Evolutionary conservation across 176 grass and related monocot genomes (phyloP).

Genomic region (Stipa capillata): DNA sequence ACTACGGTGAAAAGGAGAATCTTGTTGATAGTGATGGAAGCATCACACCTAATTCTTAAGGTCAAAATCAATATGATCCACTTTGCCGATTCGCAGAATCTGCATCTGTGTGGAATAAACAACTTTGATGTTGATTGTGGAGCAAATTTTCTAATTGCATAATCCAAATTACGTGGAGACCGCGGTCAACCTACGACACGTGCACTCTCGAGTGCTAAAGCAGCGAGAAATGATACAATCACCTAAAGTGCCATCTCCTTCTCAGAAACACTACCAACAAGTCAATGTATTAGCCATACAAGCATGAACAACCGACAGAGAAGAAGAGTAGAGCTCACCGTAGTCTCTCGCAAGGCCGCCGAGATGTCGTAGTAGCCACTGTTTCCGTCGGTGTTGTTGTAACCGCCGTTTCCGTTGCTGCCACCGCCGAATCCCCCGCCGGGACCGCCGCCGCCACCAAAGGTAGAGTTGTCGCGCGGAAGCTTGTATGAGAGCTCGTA

Average conservation of each 20-base stretch:
- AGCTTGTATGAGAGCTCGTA: conserved; percentile 48
- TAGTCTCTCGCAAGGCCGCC: neutral
- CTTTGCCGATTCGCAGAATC: neutral
- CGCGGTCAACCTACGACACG: conserved; percentile 15
- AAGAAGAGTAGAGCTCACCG: conserved; percentile 10
- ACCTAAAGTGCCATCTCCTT: conserved; percentile 1
- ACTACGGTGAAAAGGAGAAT: neutral
- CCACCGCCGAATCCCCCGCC: neutral
- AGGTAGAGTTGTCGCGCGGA: conserved; percentile 14
- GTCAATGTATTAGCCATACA: neutral
- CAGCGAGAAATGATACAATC: conserved; percentile 11
- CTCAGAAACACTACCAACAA: neutral
- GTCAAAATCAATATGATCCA: neutral
- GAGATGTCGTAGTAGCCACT: conserved; percentile 27
- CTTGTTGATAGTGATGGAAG: conserved; percentile 19
- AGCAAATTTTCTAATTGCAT: neutral
- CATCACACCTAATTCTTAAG: neutral
- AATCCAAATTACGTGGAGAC: neutral
- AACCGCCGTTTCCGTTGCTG: too few species aligned
- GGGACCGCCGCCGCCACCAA: neutral
- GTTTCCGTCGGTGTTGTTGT: neutral
- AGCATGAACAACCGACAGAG: neutral
- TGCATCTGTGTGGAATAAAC: neutral
- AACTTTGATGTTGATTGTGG: neutral
- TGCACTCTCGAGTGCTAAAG: neutral